These are phyloP conservation scores for Penstemon eatonii DNA, from an alignment of 257 asterid genomes.

Conservation along the genomic window DNA sequence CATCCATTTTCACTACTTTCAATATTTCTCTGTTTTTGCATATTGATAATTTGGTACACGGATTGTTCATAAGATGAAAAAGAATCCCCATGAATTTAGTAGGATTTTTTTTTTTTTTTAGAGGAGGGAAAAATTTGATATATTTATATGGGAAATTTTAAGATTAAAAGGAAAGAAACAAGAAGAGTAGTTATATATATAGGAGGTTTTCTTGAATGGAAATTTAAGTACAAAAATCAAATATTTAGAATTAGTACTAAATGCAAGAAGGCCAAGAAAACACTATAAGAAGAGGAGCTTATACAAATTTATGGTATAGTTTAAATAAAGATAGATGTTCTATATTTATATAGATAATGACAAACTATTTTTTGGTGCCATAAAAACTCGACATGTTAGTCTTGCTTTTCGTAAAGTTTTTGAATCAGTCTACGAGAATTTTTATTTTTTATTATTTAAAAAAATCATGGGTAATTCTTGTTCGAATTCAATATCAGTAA, in stretches of 20 bases:
- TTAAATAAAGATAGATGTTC: too few species aligned
- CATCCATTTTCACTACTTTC: slow-evolving; percentile 39
- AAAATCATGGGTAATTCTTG: too few species aligned
- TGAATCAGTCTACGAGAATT: too few species aligned
- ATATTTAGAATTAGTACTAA: background rate
- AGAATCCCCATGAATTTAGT: slow-evolving; percentile 31
- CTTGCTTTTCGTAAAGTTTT: too few species aligned
- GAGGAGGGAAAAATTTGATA: too few species aligned
- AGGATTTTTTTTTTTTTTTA: too few species aligned
- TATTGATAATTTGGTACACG: slow-evolving; percentile 23
- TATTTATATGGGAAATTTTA: too few species aligned
- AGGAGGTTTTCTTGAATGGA: background rate
- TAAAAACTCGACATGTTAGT: too few species aligned
- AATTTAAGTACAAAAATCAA: background rate
- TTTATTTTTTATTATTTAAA: too few species aligned
- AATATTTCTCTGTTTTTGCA: slow-evolving; percentile 18
- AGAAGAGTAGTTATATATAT: background rate
- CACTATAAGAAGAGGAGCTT: background rate
- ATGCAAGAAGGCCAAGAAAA: slow-evolving; percentile 1
- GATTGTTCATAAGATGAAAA: slow-evolving; percentile 6
- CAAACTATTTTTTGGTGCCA: too few species aligned
- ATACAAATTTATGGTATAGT: background rate
- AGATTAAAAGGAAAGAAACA: background rate
- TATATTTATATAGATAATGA: too few species aligned
- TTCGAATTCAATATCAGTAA: too few species aligned